phyloP scores from a whole-genome alignment of 169 alveolate genomes.

The Plasmodium falciparum region DNA sequence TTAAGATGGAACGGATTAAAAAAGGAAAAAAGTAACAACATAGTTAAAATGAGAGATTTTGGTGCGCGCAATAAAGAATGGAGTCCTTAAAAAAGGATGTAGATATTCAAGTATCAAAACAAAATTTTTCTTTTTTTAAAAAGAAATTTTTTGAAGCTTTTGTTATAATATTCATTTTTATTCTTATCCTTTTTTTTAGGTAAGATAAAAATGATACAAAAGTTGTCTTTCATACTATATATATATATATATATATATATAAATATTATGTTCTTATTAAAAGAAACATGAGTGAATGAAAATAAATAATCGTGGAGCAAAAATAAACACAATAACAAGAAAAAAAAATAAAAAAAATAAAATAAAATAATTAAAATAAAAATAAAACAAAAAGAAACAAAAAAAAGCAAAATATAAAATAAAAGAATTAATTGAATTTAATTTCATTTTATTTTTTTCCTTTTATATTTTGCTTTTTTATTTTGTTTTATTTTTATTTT shows the following conservation, averaged over 20 bases:
- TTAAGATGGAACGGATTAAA: constrained; percentile 80
- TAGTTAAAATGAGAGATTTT: not conserved
- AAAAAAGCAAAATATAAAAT: not conserved
- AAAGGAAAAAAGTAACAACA: constrained; percentile 79
- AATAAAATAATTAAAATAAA: not conserved
- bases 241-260: too few species aligned
- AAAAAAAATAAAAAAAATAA: not conserved
- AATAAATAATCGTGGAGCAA: not conserved
- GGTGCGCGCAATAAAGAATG: constrained; percentile 5
- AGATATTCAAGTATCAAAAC: constrained; percentile 36
- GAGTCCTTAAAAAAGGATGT: constrained; percentile 40
- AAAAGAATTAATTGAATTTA: not conserved
- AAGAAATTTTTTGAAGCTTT: not conserved
- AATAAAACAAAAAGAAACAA: not conserved
- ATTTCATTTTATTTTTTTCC: not conserved
- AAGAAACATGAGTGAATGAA: constrained; percentile 44
- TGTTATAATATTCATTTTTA: too few species aligned
- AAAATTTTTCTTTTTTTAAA: not conserved
- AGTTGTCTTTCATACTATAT: not conserved
- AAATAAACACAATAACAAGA: too few species aligned
- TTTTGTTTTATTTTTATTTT: too few species aligned
- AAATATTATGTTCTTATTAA: constrained; percentile 34
- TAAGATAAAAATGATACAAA: constrained; percentile 27
- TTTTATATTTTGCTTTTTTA: too few species aligned
- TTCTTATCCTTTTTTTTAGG: too few species aligned